Evolutionary conservation across 305 asterid species (phyloP).

Genomic region (Solanum chacoense): DNA sequence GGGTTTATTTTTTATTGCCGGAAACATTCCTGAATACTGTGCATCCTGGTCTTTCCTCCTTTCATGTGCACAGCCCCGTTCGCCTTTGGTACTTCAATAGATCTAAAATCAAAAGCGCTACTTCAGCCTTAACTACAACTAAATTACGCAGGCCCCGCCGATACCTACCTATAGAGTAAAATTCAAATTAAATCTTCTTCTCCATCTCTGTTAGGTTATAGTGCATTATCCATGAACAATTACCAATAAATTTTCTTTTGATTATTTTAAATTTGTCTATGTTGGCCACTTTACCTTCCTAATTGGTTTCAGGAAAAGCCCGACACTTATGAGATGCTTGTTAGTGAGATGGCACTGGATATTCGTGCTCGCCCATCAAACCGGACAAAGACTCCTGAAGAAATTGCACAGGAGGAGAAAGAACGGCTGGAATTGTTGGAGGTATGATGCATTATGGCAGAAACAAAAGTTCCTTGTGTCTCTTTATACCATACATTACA

Average conservation of each 20-base stretch:
- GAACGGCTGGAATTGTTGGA: conserved; percentile 78
- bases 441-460: conserved; percentile 27
- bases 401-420: conserved; percentile 92
- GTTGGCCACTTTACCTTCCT: not conserved
- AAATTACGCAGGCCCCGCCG: too few species aligned
- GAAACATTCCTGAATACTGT: not conserved
- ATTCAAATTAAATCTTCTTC: not conserved
- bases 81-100: too few species aligned
- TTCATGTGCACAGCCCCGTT: not conserved
- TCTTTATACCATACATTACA: not conserved
- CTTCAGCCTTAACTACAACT: not conserved
- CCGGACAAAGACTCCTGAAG: conserved; percentile 87
- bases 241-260: not conserved
- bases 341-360: conserved; percentile 71
- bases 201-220: not conserved
- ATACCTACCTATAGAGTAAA: too few species aligned
- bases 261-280: not conserved
- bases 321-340: conserved; percentile 62
- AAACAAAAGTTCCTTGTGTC: not conserved
- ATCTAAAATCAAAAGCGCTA: too few species aligned
- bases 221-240: not conserved
- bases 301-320: conserved; percentile 54
- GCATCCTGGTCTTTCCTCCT: not conserved
- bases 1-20: not conserved
- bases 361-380: conserved; percentile 91